Evolutionary conservation across 768 basidiomycete species (phyloP).

Genomic region (Boletus reticuloceps): DNA sequence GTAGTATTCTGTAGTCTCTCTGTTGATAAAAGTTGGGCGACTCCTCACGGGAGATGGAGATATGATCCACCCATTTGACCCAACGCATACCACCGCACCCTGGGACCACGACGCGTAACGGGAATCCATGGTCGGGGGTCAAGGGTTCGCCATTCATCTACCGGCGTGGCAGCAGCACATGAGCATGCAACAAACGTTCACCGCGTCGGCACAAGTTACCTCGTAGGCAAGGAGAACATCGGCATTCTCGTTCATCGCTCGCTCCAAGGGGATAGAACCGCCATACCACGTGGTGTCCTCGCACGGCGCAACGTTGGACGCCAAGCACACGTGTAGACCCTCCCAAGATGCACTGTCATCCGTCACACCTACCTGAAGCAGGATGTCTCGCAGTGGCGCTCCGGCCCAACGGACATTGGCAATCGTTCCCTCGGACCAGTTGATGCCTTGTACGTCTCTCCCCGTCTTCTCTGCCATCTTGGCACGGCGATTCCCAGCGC

Average conservation of each 20-base stretch:
- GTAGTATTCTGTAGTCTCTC: slow-evolving; percentile 65
- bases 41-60: slow-evolving; percentile 50
- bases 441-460: slow-evolving; percentile 49
- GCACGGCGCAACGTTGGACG: slow-evolving; percentile 57
- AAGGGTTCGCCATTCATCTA: slow-evolving; percentile 64
- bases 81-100: slow-evolving; percentile 68
- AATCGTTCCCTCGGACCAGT: slow-evolving; percentile 68
- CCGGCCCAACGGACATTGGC: slow-evolving; percentile 71
- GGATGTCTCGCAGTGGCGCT: slow-evolving; percentile 53
- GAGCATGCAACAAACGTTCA: not conserved
- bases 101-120: slow-evolving; percentile 65
- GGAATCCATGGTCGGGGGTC: slow-evolving; percentile 60
- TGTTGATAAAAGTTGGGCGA: slow-evolving; percentile 73
- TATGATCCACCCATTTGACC: slow-evolving; percentile 74
- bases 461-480: slow-evolving; percentile 60
- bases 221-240: slow-evolving; percentile 64
- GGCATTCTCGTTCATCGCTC: slow-evolving; percentile 43
- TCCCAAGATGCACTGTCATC: slow-evolving; percentile 17
- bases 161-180: not conserved
- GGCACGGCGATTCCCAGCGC: slow-evolving; percentile 64
- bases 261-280: slow-evolving; percentile 55
- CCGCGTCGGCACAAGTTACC: slow-evolving; percentile 29
- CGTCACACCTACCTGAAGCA: slow-evolving; percentile 43
- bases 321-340: slow-evolving; percentile 55
- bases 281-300: slow-evolving; percentile 64